Evolutionary conservation across 2,329 filamentous ascomycete genomes (phyloP).

Genomic region (Sordariomycetes sp.): DNA sequence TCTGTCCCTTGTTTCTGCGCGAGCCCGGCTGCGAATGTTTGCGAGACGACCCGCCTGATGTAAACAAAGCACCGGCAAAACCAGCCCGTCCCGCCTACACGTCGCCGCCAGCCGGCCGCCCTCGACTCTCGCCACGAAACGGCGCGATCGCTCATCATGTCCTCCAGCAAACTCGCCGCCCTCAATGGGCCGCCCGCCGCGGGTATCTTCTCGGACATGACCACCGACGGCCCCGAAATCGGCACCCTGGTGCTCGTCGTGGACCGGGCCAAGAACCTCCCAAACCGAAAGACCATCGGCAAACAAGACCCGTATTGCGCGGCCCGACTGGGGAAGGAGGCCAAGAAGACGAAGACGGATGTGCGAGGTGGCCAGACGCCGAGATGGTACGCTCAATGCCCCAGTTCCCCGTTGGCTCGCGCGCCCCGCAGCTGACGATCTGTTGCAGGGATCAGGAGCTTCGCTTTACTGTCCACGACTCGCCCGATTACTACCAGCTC

Average conservation of each 20-base stretch:
- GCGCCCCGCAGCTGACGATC: neutral
- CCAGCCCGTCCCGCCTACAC: neutral
- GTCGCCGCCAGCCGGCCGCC: neutral
- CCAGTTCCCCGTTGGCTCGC: neutral
- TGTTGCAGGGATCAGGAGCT: conserved; percentile 82
- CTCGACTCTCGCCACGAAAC: neutral
- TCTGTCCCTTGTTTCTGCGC: neutral
- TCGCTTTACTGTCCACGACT: conserved; percentile 91
- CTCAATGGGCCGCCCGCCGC: conserved; percentile 50
- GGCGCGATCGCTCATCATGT: neutral
- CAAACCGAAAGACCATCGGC: conserved; percentile 92
- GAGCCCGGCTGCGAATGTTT: neutral
- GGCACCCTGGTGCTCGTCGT: conserved; percentile 86
- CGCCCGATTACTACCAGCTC: conserved; percentile 86
- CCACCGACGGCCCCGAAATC: conserved; percentile 81
- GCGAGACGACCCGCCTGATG: conserved; percentile 1
- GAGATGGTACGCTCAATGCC: conserved; percentile 56
- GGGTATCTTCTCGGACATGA: conserved; percentile 90
- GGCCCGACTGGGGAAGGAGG: conserved; percentile 85
- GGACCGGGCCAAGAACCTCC: conserved; percentile 91
- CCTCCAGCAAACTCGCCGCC: neutral
- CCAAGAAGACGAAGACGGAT: conserved; percentile 93
- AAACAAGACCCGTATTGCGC: conserved; percentile 98
- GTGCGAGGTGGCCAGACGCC: conserved; percentile 91
- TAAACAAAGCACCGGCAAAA: conserved; percentile 2